Evolutionary conservation across 306 rosid genomes (phyloP).

Genomic region (Trifolium fragiferum): DNA sequence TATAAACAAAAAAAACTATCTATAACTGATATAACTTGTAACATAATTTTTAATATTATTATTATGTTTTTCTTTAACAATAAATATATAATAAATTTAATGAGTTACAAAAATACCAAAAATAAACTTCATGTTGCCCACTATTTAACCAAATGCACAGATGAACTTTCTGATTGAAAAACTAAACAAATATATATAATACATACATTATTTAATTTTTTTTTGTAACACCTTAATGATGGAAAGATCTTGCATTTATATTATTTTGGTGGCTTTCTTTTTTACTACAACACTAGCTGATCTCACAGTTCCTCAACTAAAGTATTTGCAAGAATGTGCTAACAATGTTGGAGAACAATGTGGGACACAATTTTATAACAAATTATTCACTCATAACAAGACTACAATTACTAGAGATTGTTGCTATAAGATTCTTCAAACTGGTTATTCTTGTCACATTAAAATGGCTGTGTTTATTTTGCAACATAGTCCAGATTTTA

Average conservation of each 20-base stretch:
- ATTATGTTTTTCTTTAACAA: not conserved
- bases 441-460: constrained; percentile 29
- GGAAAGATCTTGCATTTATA: not conserved
- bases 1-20: too few species aligned
- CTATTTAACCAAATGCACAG: not conserved
- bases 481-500: not conserved
- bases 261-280: not conserved
- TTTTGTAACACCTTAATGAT: not conserved
- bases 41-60: not conserved
- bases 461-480: not conserved
- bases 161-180: not conserved
- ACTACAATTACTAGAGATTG: not conserved
- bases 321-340: not conserved
- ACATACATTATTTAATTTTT: not conserved
- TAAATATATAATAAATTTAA: not conserved
- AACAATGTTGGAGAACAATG: not conserved
- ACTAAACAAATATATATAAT: not conserved
- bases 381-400: not conserved
- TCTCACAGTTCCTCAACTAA: not conserved
- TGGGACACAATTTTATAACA: not conserved
- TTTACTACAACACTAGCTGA: not conserved
- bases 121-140: not conserved
- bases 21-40: not conserved
- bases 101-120: not conserved
- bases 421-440: constrained; percentile 43